These are phyloP conservation scores for Dryas integrifolia DNA, from an alignment of 331 rosid genomes.

Conservation along the genomic window DNA sequence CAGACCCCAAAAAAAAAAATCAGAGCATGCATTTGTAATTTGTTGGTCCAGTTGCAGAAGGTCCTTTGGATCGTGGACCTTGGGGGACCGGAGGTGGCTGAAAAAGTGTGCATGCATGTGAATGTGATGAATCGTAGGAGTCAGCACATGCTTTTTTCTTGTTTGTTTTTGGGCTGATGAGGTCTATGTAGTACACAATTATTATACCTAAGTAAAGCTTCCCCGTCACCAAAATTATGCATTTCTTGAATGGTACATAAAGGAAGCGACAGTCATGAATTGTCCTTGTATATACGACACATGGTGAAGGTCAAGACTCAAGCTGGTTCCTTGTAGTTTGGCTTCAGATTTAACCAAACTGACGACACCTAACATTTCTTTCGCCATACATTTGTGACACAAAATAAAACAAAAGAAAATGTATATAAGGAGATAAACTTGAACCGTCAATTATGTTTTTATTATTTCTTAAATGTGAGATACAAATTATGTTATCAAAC, in stretches of 20 bases:
- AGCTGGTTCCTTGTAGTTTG: not conserved
- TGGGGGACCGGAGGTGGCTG: not conserved
- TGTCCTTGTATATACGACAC: not conserved
- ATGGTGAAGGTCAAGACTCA: not conserved
- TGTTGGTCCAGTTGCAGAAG: too few species aligned
- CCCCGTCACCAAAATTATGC: not conserved
- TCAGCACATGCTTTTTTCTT: too few species aligned
- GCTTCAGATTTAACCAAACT: not conserved
- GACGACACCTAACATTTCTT: not conserved
- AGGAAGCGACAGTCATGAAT: conserved; percentile 17
- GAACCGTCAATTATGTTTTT: too few species aligned
- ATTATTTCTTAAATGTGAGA: too few species aligned
- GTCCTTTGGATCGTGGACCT: too few species aligned
- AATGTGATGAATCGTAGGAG: not conserved
- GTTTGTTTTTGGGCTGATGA: too few species aligned
- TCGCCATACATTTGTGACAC: not conserved
- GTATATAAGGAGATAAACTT: too few species aligned
- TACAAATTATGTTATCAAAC: too few species aligned
- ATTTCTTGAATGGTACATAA: conserved; percentile 31
- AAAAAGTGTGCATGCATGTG: not conserved
- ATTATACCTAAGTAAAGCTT: not conserved
- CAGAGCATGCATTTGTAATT: too few species aligned
- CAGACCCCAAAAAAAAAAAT: too few species aligned
- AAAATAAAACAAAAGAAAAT: too few species aligned
- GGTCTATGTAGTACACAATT: too few species aligned